Evolutionary conservation across 495 filamentous ascomycete genomes (phyloP), one percentile per base, ranked within the genome.

Genomic region (Terfezia claveryi): DNA sequence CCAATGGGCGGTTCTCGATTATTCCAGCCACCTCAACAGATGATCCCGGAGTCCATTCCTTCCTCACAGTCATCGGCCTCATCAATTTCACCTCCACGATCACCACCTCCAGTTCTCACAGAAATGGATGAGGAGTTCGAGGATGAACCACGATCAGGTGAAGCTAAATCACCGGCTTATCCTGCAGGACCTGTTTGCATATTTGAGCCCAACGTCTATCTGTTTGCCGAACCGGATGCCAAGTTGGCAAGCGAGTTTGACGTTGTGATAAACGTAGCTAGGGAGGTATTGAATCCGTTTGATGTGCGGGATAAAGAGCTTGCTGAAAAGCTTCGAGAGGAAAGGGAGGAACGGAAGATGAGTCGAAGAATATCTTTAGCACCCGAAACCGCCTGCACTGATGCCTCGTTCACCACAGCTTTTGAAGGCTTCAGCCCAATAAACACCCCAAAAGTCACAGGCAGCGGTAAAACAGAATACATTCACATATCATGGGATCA

Each of bases 401-500:
- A 78, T 54, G 70, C 73, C 37, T 85, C 81, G 27, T 87, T 83
- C 62, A 72, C 76, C 49, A 87, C 82, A 11, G 83, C 83, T 1
- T 80, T 81, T 56, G 82, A 87, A 61, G 62, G 62, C 44, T 62
- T 65, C 51, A 60, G 62, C 17, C 62, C 63, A 4, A 27, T 58
- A 17, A 71, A 64, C 38, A 61, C 64, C 10, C 58, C 56, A 32
- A 62, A 58, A 14, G 59, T 61, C 37, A 71, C 69, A 44, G 27
- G 27, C 27, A 32, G 27, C 7, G 56, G 67, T 27, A 68, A 72
- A 14, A 91, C 91, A 2, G 91, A 98, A 66, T 98, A 98, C 64
- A 80, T 96, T 52, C 91, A 98, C 64, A 82, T 98, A 50, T 81
- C 78, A 3, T 98, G 91, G 91, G 92, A 98, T 59, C 91, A 98